These are phyloP conservation scores for Crithidia brevicula DNA, from an alignment of 208 protist genomes.

Conservation along the genomic window DNA sequence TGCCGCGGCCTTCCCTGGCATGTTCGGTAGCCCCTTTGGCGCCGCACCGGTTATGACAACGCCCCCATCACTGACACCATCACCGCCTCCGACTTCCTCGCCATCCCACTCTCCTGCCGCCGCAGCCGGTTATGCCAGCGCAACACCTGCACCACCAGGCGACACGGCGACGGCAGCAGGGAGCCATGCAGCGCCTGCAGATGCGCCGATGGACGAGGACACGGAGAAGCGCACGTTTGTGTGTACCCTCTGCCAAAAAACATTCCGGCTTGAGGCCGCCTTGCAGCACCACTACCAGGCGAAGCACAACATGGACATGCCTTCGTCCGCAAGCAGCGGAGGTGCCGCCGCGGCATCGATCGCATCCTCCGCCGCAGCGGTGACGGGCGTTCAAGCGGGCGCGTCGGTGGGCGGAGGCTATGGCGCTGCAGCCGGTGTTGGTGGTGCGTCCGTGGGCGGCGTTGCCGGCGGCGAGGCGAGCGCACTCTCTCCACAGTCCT, in stretches of 20 bases:
- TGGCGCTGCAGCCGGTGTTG: background rate
- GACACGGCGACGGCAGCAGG: background rate
- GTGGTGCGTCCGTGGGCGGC: conserved; percentile 2
- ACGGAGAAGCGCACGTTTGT: conserved; percentile 66
- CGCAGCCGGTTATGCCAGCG: background rate
- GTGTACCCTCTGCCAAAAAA: conserved; percentile 90
- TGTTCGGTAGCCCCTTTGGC: conserved; percentile 31
- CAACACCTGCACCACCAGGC: background rate
- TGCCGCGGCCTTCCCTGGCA: conserved; percentile 25
- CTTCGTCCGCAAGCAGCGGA: conserved; percentile 16
- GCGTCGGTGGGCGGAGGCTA: background rate
- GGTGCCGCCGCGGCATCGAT: background rate
- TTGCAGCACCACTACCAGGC: conserved; percentile 90
- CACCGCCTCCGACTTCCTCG: background rate
- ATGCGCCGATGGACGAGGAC: conserved; percentile 31
- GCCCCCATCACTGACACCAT: background rate
- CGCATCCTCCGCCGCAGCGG: background rate
- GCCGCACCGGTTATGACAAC: background rate
- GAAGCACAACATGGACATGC: conserved; percentile 91
- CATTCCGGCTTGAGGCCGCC: conserved; percentile 87
- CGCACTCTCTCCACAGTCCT: too few relatives aligned
- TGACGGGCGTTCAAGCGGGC: background rate
- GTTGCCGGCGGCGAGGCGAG: too few relatives aligned
- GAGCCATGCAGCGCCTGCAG: too few relatives aligned
- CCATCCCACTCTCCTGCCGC: conserved; percentile 1